phyloP scores from a whole-genome alignment of 805 yeast genomes.

The Saturnispora sanitii region DNA sequence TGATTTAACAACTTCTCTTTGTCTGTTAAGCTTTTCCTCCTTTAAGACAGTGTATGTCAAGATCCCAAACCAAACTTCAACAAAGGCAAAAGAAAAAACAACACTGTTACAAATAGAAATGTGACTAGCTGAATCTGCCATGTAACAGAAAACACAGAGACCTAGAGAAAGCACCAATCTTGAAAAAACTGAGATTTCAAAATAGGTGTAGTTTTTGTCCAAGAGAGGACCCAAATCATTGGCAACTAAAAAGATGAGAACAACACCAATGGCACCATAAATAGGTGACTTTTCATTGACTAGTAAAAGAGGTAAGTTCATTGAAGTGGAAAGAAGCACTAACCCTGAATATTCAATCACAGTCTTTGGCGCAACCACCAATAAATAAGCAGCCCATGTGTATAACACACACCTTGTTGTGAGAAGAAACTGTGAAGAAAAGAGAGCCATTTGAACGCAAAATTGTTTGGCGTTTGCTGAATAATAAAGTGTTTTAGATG shows the following conservation, averaged over 20 bases:
- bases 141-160: conserved; percentile 40
- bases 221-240: conserved; percentile 52
- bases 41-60: conserved; percentile 50
- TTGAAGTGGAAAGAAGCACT: conserved; percentile 21
- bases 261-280: conserved; percentile 39
- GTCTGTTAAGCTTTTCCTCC: conserved; percentile 49
- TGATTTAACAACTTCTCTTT: conserved; percentile 25
- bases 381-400: conserved; percentile 16
- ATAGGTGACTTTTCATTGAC: conserved; percentile 26
- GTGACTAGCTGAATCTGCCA: conserved; percentile 26
- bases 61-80: conserved; percentile 64
- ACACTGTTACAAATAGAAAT: conserved; percentile 49
- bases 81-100: conserved; percentile 48
- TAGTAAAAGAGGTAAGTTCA: conserved; percentile 26
- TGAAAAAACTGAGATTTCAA: conserved; percentile 51
- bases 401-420: conserved; percentile 17
- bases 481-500: neutral
- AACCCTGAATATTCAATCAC: conserved; percentile 25
- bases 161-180: conserved; percentile 42
- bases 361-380: conserved; percentile 18
- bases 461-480: neutral
- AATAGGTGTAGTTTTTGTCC: conserved; percentile 35
- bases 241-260: conserved; percentile 36
- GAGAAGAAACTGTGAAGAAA: conserved; percentile 20
- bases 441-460: conserved; percentile 20